Base-by-base conservation (phyloP, 1,139 yeast genomes). In the Hyphopichia wangnamkhiaoensis region DNA sequence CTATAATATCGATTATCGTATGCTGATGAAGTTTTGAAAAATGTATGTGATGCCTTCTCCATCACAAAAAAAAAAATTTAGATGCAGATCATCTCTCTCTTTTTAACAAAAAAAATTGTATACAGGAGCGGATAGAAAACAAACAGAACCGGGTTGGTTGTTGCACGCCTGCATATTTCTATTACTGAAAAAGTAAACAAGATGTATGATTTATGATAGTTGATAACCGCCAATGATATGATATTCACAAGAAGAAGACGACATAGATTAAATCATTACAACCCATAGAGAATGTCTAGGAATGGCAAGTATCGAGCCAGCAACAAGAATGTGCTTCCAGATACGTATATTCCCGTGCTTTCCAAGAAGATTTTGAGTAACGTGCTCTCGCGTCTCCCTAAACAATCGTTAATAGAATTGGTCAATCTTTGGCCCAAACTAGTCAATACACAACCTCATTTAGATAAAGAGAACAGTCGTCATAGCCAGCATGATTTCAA, bases 301-400 rank as follows among this genome's bases (percentile, higher is more conserved):
- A 21, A 21, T 7, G 24, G 24, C 10, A 21, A 21, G 7, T 24
- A 24, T 9, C 29, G 25, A 20, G 35, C 31, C 3, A 26, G 41
- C 19, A 14, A 42, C 31, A 48, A 47, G 38, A 65, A 67, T 46
- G 59, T 66, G 8, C 53, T 71, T 18, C 76, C 76, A 16, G 69
- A 68, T 39, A 65, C 68, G 2, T 70, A 70, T 39, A 57, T 65
- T 4, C 77, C 77, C 0, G 61, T 64, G 16, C 42, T 66, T 28
- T 45, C 63, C 6, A 44, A 49, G 20, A 56, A 54, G 32, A 48
- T 57, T 3, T 46, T 58, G n/a, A 44, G 47, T 1, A 44, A 48
- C 19, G 51, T 67, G 1, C 51, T 71, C 17, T 44, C 47, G 20
- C 49, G 71, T 21, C 59, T 70, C 8, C 66, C 73, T 2, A 62